These are phyloP conservation scores for Calycina herbarum DNA, from an alignment of 2,329 filamentous ascomycete genomes.

Conservation along the genomic window DNA sequence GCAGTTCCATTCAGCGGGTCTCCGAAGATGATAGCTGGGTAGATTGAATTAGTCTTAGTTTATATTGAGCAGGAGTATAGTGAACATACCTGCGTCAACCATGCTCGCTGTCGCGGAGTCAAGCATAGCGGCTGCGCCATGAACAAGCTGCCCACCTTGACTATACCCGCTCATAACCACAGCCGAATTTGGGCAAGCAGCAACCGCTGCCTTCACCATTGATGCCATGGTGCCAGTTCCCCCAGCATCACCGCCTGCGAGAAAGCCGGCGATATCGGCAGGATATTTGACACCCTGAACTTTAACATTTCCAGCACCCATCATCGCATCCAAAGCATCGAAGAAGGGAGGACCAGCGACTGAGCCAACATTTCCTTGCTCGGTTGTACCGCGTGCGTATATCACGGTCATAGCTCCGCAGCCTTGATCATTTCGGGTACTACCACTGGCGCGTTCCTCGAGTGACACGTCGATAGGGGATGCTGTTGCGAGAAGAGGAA, in stretches of 20 bases:
- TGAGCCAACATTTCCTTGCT: conserved; percentile 52
- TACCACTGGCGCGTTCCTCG: too few species aligned
- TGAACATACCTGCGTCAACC: conserved; percentile 25
- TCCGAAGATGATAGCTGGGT: conserved; percentile 31
- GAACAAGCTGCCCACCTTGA: conserved; percentile 24
- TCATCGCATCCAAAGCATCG: conserved; percentile 42
- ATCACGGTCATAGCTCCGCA: conserved; percentile 53
- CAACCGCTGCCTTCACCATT: conserved; percentile 21
- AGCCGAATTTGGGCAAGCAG: conserved; percentile 25
- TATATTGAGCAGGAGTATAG: neutral
- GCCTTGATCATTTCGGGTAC: conserved; percentile 15
- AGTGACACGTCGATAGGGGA: too few species aligned
- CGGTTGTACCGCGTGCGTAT: conserved; percentile 55
- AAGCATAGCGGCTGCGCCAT: conserved; percentile 22
- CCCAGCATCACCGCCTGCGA: conserved; percentile 43
- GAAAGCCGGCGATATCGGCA: conserved; percentile 28
- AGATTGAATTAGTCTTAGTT: neutral
- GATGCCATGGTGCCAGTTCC: conserved; percentile 43
- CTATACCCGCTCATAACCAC: conserved; percentile 29
- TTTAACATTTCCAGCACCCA: conserved; percentile 47
- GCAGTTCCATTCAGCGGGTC: conserved; percentile 31
- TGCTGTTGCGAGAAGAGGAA: too few species aligned
- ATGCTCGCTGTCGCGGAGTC: conserved; percentile 17
- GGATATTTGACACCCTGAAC: conserved; percentile 24
- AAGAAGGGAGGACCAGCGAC: conserved; percentile 53